Base-by-base conservation (phyloP, 176 grass and related monocot species). In the Dactylis glomerata region DNA sequence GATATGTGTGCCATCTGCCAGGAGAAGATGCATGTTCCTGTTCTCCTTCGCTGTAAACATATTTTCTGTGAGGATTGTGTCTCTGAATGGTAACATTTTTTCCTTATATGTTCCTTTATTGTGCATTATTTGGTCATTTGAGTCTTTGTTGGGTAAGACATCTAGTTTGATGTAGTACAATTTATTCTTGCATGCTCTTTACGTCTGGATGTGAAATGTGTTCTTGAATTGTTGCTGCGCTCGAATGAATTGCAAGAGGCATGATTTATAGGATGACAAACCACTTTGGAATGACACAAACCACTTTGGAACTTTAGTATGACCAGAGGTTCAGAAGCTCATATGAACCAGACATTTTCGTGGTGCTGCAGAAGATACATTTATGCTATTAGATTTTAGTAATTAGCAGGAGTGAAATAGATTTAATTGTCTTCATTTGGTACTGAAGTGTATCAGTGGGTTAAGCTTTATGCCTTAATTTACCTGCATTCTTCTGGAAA, bases 1-100 rank as follows among this genome's bases (percentile, higher is more conserved):
- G 95, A 97, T 90, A 89, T 97, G 84, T 97, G 95, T 84, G 95
- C 95, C 46, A 97, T 97, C 80, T 97, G 90, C 85, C 95, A 97
- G 70, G 95, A 97, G 72, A 93, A 94, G 81, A 94, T 97, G 86
- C 88, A 92, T 80, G 75, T 87, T 73, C 92, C 95, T 80, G 88
- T 97, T 79, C 90, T 97, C 49, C 88, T 97, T 86, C 84, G 95
- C 56, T 97, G 95, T 91, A 94, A 97, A 88, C 95, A 97, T 78
- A 97, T 97, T 58, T 97, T 97, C 71, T 97, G 95, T 65, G 95
- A 94, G 78, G 95, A 97, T 38, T 94, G 95, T 73, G 95, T 94
- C 51, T 94, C 88, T 42, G 95, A 97, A 90, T 97, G 95, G 95
- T 97, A 97, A 88, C 14, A 56, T 34, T 32, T 44, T 84, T 24